These are phyloP conservation scores for Albatrellus ellisii DNA, from an alignment of 768 basidiomycete genomes.

Conservation along the genomic window DNA sequence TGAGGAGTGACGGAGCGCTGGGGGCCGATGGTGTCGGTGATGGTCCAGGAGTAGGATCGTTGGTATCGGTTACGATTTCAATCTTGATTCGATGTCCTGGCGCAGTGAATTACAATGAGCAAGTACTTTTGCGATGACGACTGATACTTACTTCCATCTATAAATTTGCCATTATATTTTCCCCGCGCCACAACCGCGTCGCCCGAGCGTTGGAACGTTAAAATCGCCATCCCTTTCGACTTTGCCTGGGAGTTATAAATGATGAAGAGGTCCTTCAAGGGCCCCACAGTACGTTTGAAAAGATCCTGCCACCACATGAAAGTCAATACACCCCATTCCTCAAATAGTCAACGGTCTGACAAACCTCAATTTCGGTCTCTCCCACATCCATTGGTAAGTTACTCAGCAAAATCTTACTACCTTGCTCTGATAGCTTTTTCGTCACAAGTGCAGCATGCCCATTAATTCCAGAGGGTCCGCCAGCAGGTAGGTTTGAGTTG, in stretches of 20 bases:
- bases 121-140: background rate
- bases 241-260: slow-evolving; percentile 64
- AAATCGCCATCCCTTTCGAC: slow-evolving; percentile 74
- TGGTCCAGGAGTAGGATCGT: slow-evolving; percentile 16
- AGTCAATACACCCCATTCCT: background rate
- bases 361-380: slow-evolving; percentile 10
- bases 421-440: slow-evolving; percentile 7
- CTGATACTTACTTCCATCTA: slow-evolving; percentile 40
- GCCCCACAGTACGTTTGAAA: slow-evolving; percentile 66
- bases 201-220: slow-evolving; percentile 46
- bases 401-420: slow-evolving; percentile 12
- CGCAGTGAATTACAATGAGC: background rate
- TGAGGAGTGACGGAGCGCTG: slow-evolving; percentile 25
- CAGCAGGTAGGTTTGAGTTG: background rate
- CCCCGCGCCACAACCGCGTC: slow-evolving; percentile 50
- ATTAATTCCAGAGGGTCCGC: slow-evolving; percentile 2
- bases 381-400: slow-evolving; percentile 14
- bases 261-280: slow-evolving; percentile 54
- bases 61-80: slow-evolving; percentile 43
- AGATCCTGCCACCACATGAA: slow-evolving; percentile 35
- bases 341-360: background rate
- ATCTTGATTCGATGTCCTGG: slow-evolving; percentile 56
- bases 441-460: slow-evolving; percentile 1
- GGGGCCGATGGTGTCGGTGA: slow-evolving; percentile 16
- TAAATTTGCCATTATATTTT: slow-evolving; percentile 67